Percentiles rank a stretch among this genome's conserved stretches.
Conservation (phyloP, 2,329 filamentous ascomycete genomes). For the Aureobasidium sp. region DNA sequence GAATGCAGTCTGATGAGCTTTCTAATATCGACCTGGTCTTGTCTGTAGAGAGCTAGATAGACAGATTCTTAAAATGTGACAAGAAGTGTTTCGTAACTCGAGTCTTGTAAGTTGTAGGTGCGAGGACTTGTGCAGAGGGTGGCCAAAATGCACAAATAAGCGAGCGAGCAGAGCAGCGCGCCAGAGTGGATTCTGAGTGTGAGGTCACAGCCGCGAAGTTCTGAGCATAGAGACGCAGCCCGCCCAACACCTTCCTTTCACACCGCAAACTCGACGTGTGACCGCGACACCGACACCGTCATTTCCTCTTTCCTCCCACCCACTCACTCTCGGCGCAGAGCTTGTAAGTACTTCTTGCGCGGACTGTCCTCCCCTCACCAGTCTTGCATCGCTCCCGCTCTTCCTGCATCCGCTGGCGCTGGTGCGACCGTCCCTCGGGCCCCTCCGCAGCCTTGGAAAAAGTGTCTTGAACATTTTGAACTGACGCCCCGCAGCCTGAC, state of each 20-base stretch:
- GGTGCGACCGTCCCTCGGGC: neutral
- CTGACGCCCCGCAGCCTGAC: slow-evolving; percentile 10
- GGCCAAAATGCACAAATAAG: neutral
- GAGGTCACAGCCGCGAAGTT: neutral
- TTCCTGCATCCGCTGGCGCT: neutral
- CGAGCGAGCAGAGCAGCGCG: neutral
- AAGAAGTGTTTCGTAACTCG: neutral
- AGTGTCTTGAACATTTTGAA: slow-evolving; percentile 2
- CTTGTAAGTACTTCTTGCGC: slow-evolving; percentile 7
- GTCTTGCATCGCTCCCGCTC: neutral
- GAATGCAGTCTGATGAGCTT: neutral
- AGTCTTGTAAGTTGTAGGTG: neutral
- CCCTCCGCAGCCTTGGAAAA: neutral
- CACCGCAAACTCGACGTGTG: slow-evolving; percentile 13
- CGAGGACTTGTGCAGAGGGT: too few species aligned
- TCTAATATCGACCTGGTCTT: neutral
- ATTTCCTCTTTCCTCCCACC: neutral
- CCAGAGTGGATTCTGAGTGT: neutral
- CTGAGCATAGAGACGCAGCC: neutral
- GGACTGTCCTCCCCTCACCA: neutral
- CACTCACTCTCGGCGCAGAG: slow-evolving; percentile 9
- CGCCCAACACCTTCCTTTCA: neutral
- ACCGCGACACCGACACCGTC: slow-evolving; percentile 13
- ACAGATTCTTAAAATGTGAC: neutral
- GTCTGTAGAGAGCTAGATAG: neutral